Conservation (phyloP, 495 filamentous ascomycete genomes). For the Aeminium ludgeri region DNA sequence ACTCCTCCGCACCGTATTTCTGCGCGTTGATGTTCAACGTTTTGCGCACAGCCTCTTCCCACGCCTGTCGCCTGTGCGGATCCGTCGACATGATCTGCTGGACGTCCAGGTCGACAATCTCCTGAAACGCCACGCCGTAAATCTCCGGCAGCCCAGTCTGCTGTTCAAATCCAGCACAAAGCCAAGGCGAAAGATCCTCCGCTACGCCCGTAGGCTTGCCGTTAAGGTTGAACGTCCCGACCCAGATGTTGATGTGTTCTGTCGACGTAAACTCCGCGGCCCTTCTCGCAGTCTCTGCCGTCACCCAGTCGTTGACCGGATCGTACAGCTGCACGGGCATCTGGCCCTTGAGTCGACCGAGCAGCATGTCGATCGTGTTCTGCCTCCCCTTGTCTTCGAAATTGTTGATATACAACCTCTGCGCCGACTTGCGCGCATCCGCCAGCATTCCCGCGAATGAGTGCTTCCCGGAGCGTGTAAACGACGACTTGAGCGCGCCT, state of each 20-base stretch:
- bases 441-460: conserved; percentile 85
- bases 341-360: conserved; percentile 74
- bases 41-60: conserved; percentile 66
- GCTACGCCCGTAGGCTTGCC: conserved; percentile 59
- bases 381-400: conserved; percentile 87
- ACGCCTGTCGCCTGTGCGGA: conserved; percentile 63
- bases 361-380: conserved; percentile 80
- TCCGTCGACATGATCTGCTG: conserved; percentile 99
- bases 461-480: conserved; percentile 93
- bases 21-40: conserved; percentile 58
- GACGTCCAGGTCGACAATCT: conserved; percentile 90
- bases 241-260: conserved; percentile 46
- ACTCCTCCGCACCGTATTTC: conserved; percentile 47
- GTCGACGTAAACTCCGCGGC: conserved; percentile 31
- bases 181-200: conserved; percentile 70
- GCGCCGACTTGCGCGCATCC: conserved; percentile 85
- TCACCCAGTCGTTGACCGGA: conserved; percentile 81
- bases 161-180: conserved; percentile 40
- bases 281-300: conserved; percentile 50
- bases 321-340: conserved; percentile 72
- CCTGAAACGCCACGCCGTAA: conserved; percentile 82
- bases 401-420: conserved; percentile 89
- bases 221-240: conserved; percentile 91
- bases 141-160: conserved; percentile 52
- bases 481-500: conserved; percentile 86